Base-by-base conservation (phyloP, 176 grass and related monocot species). In the Coix lacrymajobi region DNA sequence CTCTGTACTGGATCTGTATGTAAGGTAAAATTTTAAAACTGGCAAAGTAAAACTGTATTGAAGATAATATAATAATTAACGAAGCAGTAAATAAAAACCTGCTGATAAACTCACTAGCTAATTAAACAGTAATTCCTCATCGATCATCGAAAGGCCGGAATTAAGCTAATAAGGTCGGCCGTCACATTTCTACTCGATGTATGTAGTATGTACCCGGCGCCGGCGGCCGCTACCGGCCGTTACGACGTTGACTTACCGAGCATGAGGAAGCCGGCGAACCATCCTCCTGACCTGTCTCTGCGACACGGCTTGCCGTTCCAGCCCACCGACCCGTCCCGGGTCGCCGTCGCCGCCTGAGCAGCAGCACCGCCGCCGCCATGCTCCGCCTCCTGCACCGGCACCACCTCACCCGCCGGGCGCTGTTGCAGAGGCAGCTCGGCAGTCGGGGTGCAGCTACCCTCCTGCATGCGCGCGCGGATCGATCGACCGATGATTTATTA, bases 211-310 rank as follows among this genome's bases (percentile, higher is more conserved):
- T n/a, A n/a, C n/a, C n/a, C n/a, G n/a, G n/a, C n/a, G n/a, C 7
- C 40, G 7, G 16, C 9, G 22, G 19, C 39, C 40, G 11, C 26
- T 16, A 10, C 51, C 54, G 16, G 5, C 51, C 54, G 16, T 22
- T 46, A 52, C 60, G 4, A n/a, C 11, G 61, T 30, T 44, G 3
- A 66, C 86, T 80, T 83, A 89, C 90, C 60, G 6, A 92, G 87
- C 22, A 89, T 77, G 77, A 92, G 90, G 36, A 89, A 52, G 20
- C 82, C 84, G 8, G 78, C 75, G 72, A 46, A 1, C 90, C 87
- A 92, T 80, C 90, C 87, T 10, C 90, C 90, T 9, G 87, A 87
- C 72, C 72, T 87, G 44, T 10, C 57, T 76, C 83, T 82, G 19
- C 86, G 24, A 29, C 82, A 83, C 15, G 41, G 87, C 13, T 69